These are phyloP conservation scores for Pythium pyrilobum DNA, from an alignment of 352 stramenopile species.

Conservation along the genomic window DNA sequence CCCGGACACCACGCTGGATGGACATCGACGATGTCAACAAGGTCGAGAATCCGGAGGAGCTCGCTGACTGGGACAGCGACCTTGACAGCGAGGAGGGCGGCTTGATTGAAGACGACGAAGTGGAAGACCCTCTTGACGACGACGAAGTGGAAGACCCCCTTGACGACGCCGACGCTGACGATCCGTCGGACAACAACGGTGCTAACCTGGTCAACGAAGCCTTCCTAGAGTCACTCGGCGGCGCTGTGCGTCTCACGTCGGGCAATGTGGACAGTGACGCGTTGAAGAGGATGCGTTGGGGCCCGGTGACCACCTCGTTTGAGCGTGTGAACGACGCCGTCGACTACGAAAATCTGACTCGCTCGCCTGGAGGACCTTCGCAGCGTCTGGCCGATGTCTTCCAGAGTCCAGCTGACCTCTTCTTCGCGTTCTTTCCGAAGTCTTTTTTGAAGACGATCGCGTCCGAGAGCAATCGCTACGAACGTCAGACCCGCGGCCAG, in stretches of 20 bases:
- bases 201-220: background rate
- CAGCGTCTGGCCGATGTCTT: background rate
- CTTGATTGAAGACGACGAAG: background rate
- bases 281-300: background rate
- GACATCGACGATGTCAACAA: background rate
- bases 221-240: background rate
- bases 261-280: background rate
- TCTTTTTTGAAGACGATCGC: constrained; percentile 13
- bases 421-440: constrained; percentile 24
- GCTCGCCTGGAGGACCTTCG: background rate
- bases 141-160: background rate
- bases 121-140: background rate
- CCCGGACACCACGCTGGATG: background rate
- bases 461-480: constrained; percentile 20
- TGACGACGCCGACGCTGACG: background rate
- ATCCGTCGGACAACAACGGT: background rate
- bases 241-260: background rate
- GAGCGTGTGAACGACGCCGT: background rate
- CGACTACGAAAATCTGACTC: background rate
- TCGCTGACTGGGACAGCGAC: background rate
- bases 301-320: background rate
- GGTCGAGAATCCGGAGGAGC: background rate
- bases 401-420: background rate
- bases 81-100: background rate
- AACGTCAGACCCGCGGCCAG: constrained; percentile 1